Evolutionary conservation across 352 stramenopile species (phyloP).

Genomic region (Phytopythium ostracodes): DNA sequence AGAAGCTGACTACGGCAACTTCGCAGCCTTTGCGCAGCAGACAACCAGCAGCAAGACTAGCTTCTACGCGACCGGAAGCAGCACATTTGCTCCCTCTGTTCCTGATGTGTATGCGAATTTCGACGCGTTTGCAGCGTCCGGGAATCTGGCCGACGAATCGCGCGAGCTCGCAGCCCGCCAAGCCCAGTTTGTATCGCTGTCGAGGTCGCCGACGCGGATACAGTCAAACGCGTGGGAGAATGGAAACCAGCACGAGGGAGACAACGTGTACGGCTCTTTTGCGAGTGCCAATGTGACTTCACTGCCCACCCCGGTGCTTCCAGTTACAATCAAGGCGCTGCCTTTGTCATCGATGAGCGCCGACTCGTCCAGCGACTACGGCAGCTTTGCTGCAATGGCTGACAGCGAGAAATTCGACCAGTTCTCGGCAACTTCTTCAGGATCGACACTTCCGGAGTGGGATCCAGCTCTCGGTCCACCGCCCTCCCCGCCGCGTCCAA

Average conservation of each 20-base stretch:
- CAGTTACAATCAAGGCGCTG: not conserved
- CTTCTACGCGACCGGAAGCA: not conserved
- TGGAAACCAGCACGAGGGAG: not conserved
- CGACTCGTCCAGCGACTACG: slow-evolving; percentile 14
- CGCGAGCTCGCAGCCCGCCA: slow-evolving; percentile 15
- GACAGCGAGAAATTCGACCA: not conserved
- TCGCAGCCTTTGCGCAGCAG: slow-evolving; percentile 22
- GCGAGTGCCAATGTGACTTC: slow-evolving; percentile 19
- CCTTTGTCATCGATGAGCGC: not conserved
- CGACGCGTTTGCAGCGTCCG: slow-evolving; percentile 16
- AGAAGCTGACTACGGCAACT: slow-evolving; percentile 40
- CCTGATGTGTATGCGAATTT: slow-evolving; percentile 23
- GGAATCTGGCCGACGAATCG: slow-evolving; percentile 18
- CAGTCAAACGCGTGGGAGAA: not conserved
- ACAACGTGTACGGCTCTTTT: slow-evolving; percentile 25
- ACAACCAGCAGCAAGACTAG: slow-evolving; percentile 13
- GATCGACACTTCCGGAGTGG: not conserved
- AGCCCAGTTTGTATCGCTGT: slow-evolving; percentile 16
- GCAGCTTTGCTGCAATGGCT: slow-evolving; percentile 17
- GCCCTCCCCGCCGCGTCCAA: slow-evolving; percentile 15
- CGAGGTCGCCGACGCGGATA: slow-evolving; percentile 8
- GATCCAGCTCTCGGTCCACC: slow-evolving; percentile 18
- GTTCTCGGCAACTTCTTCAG: slow-evolving; percentile 3
- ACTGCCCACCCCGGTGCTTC: not conserved
- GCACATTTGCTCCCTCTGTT: not conserved